Base-by-base conservation (phyloP, 169 alveolate genomes). In the Plasmodium gallinaceum region DNA sequence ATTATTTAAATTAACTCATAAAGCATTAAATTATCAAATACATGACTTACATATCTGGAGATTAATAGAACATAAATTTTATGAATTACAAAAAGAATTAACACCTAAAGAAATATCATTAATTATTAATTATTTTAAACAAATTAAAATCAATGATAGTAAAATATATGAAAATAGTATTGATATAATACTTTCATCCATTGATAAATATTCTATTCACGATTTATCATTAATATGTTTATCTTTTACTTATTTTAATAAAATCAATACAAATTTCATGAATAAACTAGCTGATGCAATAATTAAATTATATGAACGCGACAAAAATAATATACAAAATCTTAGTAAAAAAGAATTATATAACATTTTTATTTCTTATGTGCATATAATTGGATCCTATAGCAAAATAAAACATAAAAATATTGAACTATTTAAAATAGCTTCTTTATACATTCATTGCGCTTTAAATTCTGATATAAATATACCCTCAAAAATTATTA, bases 351-450 rank as follows among this genome's bases (percentile, higher is more conserved):
- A 66, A 14, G 71, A 60, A 39, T 45, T 83, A 39, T 32, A 65
- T 12, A 71, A 73, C 39, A 39, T 37, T 32, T 88, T 90, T 24
- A 92, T 91, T 45, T 94, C 96, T 12, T 94, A 90, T 68, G 93
- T 92, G n/a, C 96, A 94, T 91, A 89, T 94, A 18, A 74, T 94
- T 32, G 95, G 95, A 5, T 80, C 96, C 5, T 94, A 71, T 48
- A 83, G 94, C 16, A 92, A 92, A 85, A 91, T 93, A 73, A 88
- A 90, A 42, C 71, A 46, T 61, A 92, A 85, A 65, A 85, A 92
- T 64, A 90, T 88, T 16, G 93, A 89, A 71, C 66, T 94, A 24
- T 94, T 94, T 69, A 94, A 94, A 76, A 92, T 88, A 14, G 96
- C 92, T 9, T 92, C 96, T 16, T 91, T 66, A 26, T 88, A 90